Percentiles rank a stretch among this genome's conserved stretches.
Conservation (phyloP, 768 basidiomycete species). For the Russula griseocarnosa region DNA sequence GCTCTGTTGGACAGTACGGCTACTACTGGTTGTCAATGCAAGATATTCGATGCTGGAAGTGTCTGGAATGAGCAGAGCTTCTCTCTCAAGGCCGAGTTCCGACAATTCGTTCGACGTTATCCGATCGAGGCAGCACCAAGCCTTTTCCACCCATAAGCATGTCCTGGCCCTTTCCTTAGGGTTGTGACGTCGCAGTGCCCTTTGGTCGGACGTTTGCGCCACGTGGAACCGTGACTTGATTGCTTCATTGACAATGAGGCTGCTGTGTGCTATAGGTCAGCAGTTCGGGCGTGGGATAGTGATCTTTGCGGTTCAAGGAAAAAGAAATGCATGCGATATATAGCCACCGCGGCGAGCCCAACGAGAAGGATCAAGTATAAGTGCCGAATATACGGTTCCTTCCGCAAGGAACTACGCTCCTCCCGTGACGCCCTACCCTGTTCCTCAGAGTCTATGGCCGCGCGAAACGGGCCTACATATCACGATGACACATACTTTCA, state of each 20-base stretch:
- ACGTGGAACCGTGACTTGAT: conserved; percentile 46
- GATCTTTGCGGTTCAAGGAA: background rate
- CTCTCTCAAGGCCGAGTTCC: background rate
- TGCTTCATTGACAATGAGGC: conserved; percentile 51
- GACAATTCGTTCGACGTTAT: background rate
- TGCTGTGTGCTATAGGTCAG: conserved; percentile 35
- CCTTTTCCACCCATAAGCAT: background rate
- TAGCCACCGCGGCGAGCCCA: conserved; percentile 54
- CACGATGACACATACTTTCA: conserved; percentile 66
- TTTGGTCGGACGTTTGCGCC: conserved; percentile 39
- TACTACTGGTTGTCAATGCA: background rate
- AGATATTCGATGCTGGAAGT: background rate
- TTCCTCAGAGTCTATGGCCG: background rate
- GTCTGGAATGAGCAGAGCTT: background rate
- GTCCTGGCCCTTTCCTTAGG: background rate
- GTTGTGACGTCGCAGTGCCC: conserved; percentile 12
- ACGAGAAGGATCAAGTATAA: conserved; percentile 60
- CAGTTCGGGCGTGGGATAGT: conserved; percentile 1
- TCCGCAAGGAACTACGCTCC: conserved; percentile 71
- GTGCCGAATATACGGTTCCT: conserved; percentile 44
- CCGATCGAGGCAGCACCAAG: background rate
- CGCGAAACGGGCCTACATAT: conserved; percentile 30
- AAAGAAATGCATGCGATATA: conserved; percentile 46
- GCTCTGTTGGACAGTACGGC: background rate
- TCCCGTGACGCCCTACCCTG: conserved; percentile 51